Conservation (phyloP, 805 yeast genomes). For the Candida rishiriensis region DNA sequence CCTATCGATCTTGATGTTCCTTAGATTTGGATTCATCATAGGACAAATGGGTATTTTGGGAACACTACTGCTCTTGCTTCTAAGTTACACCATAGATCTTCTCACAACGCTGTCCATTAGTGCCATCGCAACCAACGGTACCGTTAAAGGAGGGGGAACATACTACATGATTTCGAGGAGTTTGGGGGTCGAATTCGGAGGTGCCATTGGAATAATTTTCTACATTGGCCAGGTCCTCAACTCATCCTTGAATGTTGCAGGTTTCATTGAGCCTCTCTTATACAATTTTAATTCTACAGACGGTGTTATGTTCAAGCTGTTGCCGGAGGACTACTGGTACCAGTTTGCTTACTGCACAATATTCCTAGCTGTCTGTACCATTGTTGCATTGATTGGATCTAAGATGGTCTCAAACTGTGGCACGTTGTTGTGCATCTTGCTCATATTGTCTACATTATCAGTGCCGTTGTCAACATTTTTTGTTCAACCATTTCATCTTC, state of each 20-base stretch:
- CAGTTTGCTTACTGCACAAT: constrained; percentile 67
- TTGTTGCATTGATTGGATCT: constrained; percentile 77
- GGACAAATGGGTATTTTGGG: constrained; percentile 94
- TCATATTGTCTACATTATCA: constrained; percentile 69
- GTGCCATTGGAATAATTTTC: constrained; percentile 92
- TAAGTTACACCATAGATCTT: constrained; percentile 77
- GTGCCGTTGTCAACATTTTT: constrained; percentile 75
- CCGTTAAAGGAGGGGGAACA: constrained; percentile 97
- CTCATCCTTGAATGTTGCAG: constrained; percentile 90
- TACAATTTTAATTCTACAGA: constrained; percentile 63
- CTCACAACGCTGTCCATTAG: constrained; percentile 86
- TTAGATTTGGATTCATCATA: constrained; percentile 90
- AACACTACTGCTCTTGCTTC: constrained; percentile 55
- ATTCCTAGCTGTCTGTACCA: constrained; percentile 65
- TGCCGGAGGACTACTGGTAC: constrained; percentile 67
- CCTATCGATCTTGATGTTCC: constrained; percentile 87
- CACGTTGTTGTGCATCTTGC: constrained; percentile 59
- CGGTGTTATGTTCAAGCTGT: constrained; percentile 51
- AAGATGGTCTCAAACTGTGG: constrained; percentile 80
- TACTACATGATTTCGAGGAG: constrained; percentile 95
- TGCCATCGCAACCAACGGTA: constrained; percentile 96
- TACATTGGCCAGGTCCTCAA: constrained; percentile 92
- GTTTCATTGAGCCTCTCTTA: constrained; percentile 86
- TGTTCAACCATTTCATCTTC: constrained; percentile 55
- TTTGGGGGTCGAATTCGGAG: constrained; percentile 97